These are phyloP conservation scores for Hypericum perforatum DNA, from an alignment of 345 rosid genomes.

Conservation along the genomic window DNA sequence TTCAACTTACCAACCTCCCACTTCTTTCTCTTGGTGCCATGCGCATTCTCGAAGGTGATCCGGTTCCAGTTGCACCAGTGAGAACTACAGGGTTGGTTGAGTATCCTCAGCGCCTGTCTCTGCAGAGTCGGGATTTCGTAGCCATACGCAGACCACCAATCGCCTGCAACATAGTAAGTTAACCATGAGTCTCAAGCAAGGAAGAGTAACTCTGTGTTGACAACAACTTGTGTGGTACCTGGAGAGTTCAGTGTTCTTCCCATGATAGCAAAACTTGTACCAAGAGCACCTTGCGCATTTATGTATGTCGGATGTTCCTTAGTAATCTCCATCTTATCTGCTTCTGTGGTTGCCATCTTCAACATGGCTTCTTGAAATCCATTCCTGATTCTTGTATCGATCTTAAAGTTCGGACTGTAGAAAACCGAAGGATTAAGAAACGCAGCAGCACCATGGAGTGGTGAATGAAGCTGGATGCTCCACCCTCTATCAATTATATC, in stretches of 20 bases:
- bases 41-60: slow-evolving; percentile 19
- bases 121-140: slow-evolving; percentile 23
- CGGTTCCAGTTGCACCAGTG: slow-evolving; percentile 26
- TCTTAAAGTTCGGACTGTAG: slow-evolving; percentile 40
- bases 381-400: slow-evolving; percentile 43
- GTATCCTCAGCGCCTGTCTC: slow-evolving; percentile 18
- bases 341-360: slow-evolving; percentile 38
- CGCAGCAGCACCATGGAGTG: slow-evolving; percentile 30
- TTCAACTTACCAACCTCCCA: slow-evolving; percentile 17
- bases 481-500: slow-evolving; percentile 16
- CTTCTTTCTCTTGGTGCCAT: slow-evolving; percentile 10
- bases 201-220: background rate
- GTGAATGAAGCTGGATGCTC: slow-evolving; percentile 15
- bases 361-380: slow-evolving; percentile 64
- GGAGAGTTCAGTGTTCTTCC: slow-evolving; percentile 58
- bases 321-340: slow-evolving; percentile 35
- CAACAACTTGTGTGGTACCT: slow-evolving; percentile 23
- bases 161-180: slow-evolving; percentile 7
- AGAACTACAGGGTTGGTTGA: slow-evolving; percentile 21
- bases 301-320: slow-evolving; percentile 46
- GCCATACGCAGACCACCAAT: slow-evolving; percentile 28
- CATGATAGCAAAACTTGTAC: slow-evolving; percentile 51
- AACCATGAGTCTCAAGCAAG: background rate
- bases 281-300: slow-evolving; percentile 46
- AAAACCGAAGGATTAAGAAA: slow-evolving; percentile 54